phyloP scores from a whole-genome alignment of 1,139 yeast genomes.

The Hansenula sp. region DNA sequence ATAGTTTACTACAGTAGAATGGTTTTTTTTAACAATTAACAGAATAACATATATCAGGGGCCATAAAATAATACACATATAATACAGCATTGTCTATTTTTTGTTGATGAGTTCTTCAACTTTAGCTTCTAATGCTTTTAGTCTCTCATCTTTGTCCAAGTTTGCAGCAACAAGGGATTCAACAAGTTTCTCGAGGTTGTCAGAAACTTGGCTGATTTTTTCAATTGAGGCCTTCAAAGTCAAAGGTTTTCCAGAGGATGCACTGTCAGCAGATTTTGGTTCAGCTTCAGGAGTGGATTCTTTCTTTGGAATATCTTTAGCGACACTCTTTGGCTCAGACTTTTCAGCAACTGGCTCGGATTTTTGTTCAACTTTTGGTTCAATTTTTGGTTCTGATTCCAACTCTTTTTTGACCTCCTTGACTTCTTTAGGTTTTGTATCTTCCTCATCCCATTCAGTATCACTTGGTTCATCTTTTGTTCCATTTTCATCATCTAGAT shows the following conservation, averaged over 20 bases:
- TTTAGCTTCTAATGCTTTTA: constrained; percentile 40
- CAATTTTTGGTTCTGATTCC: constrained; percentile 9
- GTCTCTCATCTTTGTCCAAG: constrained; percentile 57
- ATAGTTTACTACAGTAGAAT: too few relatives aligned
- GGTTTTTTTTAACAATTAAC: too few relatives aligned
- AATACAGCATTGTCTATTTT: constrained; percentile 6
- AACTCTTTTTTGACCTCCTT: constrained; percentile 6
- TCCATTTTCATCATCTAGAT: constrained; percentile 36
- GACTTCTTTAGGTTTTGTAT: constrained; percentile 9
- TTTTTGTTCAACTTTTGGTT: constrained; percentile 6
- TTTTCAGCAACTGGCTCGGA: constrained; percentile 18
- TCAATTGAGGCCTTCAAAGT: constrained; percentile 70
- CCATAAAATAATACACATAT: too few relatives aligned
- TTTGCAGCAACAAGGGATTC: constrained; percentile 47
- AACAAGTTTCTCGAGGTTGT: constrained; percentile 51
- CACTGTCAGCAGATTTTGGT: constrained; percentile 13
- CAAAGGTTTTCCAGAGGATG: constrained; percentile 30
- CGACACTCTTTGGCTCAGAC: constrained; percentile 14
- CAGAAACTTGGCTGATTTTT: constrained; percentile 52
- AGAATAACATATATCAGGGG: too few relatives aligned
- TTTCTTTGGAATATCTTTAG: too few relatives aligned
- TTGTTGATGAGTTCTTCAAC: constrained; percentile 32
- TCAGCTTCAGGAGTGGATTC: constrained; percentile 19
- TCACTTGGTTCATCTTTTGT: constrained; percentile 31
- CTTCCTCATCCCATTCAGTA: constrained; percentile 30